These are phyloP conservation scores for Gomphus bonarii DNA, from an alignment of 1,284 basidiomycete species.

Conservation along the genomic window DNA sequence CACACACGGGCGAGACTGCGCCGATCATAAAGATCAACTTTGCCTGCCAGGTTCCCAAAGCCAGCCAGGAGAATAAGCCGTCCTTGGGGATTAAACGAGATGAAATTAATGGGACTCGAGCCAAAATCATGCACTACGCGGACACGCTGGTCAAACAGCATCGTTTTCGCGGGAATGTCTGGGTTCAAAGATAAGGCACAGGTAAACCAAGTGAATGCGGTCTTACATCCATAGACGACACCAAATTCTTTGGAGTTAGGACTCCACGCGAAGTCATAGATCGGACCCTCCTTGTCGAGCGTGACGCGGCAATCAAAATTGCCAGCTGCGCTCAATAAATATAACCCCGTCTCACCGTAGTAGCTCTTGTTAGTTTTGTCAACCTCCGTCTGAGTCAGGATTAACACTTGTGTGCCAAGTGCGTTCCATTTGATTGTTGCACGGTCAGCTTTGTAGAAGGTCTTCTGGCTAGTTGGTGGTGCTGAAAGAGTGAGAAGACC, in stretches of 20 bases:
- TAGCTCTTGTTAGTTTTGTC: slow-evolving; percentile 97
- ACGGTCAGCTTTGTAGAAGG: slow-evolving; percentile 95
- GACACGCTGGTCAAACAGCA: slow-evolving; percentile 87
- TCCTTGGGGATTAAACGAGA: slow-evolving; percentile 92
- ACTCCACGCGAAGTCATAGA: slow-evolving; percentile 95
- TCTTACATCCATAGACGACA: slow-evolving; percentile 86
- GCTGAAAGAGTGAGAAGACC: slow-evolving; percentile 54
- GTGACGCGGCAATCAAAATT: slow-evolving; percentile 90
- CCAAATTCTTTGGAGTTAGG: slow-evolving; percentile 97
- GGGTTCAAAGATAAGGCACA: slow-evolving; percentile 3
- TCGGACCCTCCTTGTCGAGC: slow-evolving; percentile 94
- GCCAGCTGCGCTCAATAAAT: slow-evolving; percentile 89
- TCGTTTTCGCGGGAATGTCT: slow-evolving; percentile 94
- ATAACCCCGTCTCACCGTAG: slow-evolving; percentile 95
- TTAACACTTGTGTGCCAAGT: slow-evolving; percentile 77
- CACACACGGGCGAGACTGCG: slow-evolving; percentile 76
- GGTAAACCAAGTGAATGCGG: not conserved
- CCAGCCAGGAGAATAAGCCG: slow-evolving; percentile 84
- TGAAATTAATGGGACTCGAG: slow-evolving; percentile 80
- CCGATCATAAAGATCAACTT: slow-evolving; percentile 88
- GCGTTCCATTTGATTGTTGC: slow-evolving; percentile 95
- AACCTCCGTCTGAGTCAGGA: slow-evolving; percentile 92
- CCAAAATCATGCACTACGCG: slow-evolving; percentile 89
- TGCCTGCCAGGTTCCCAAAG: slow-evolving; percentile 93
- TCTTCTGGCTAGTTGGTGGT: slow-evolving; percentile 70